These are phyloP conservation scores for Verticillium tricorpus DNA, from an alignment of 2,329 filamentous ascomycete species.

Conservation along the genomic window DNA sequence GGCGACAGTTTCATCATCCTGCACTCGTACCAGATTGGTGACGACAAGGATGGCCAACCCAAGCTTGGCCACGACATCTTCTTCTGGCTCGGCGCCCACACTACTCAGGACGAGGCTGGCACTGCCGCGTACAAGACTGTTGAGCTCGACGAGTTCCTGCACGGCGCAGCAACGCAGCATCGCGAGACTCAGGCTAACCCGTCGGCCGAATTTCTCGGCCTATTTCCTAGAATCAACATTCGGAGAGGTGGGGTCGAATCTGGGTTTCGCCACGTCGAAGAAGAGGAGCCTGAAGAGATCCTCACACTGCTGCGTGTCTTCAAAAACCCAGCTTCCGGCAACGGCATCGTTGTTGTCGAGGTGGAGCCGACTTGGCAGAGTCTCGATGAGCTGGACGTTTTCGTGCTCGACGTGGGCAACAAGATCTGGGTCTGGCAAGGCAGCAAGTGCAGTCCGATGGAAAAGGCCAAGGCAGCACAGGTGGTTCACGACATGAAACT, in stretches of 20 bases:
- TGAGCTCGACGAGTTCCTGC: constrained; percentile 63
- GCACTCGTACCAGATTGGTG: constrained; percentile 50
- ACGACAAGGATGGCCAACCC: constrained; percentile 29
- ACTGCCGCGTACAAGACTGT: constrained; percentile 68
- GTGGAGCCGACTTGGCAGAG: constrained; percentile 58
- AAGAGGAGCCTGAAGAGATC: constrained; percentile 32
- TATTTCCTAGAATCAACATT: constrained; percentile 59
- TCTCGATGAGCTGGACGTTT: constrained; percentile 62
- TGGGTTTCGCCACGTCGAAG: constrained; percentile 60
- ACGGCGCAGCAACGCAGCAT: constrained; percentile 58
- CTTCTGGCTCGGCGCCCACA: constrained; percentile 65
- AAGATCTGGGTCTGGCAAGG: constrained; percentile 72
- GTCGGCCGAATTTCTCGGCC: constrained; percentile 53
- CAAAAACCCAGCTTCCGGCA: constrained; percentile 47
- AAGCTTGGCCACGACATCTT: constrained; percentile 60
- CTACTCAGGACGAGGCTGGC: constrained; percentile 64
- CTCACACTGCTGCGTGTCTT: constrained; percentile 58
- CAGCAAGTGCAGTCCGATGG: constrained; percentile 60
- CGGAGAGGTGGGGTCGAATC: constrained; percentile 55
- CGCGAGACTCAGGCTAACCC: constrained; percentile 57
- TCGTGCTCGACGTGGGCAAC: constrained; percentile 55
- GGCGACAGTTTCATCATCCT: constrained; percentile 67
- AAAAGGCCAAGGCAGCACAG: constrained; percentile 64
- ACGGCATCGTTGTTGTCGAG: constrained; percentile 56
- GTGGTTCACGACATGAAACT: constrained; percentile 61